Evolutionary conservation across 106 monocot species (phyloP).

Genomic region (Dioscorea dumetorum): DNA sequence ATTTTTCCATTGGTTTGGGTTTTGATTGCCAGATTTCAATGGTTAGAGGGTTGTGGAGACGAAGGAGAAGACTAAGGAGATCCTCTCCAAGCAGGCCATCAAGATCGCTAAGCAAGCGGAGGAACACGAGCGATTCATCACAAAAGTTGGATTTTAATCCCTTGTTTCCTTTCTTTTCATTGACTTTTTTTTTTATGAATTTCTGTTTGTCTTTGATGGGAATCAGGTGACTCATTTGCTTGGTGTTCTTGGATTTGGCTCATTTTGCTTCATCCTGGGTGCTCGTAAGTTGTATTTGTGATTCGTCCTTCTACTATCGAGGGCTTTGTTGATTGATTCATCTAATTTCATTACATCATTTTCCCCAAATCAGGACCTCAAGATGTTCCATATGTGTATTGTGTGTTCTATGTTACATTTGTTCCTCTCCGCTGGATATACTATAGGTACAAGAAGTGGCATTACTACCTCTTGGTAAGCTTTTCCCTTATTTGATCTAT

Average conservation of each 20-base stretch:
- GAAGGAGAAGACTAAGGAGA: conserved; percentile 60
- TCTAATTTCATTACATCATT: no score
- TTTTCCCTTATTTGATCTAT: no score
- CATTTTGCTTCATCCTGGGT: conserved; percentile 88
- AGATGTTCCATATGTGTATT: conserved; percentile 90
- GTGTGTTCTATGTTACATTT: conserved; percentile 80
- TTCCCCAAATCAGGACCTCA: conserved; percentile 61
- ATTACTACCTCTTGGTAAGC: conserved; percentile 98
- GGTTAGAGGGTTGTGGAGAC: conserved; percentile 18
- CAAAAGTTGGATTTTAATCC: conserved; percentile 41
- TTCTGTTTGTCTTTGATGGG: not conserved
- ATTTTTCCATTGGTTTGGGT: not conserved
- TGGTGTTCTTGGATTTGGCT: conserved; percentile 93
- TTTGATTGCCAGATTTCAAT: not conserved
- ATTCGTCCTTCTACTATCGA: not conserved
- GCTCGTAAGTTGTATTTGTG: conserved; percentile 58
- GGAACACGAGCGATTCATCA: conserved; percentile 87
- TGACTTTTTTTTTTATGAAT: no score
- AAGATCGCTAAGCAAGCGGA: conserved; percentile 93
- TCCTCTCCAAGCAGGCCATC: conserved; percentile 78
- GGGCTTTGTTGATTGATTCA: not conserved
- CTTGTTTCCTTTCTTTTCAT: not conserved
- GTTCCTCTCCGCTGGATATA: conserved; percentile 98
- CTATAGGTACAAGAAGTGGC: conserved; percentile 99
- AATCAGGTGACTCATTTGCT: conserved; percentile 86